Base-by-base conservation (phyloP, 2,329 filamentous ascomycete genomes). In the Penicillium sclerotigenum region DNA sequence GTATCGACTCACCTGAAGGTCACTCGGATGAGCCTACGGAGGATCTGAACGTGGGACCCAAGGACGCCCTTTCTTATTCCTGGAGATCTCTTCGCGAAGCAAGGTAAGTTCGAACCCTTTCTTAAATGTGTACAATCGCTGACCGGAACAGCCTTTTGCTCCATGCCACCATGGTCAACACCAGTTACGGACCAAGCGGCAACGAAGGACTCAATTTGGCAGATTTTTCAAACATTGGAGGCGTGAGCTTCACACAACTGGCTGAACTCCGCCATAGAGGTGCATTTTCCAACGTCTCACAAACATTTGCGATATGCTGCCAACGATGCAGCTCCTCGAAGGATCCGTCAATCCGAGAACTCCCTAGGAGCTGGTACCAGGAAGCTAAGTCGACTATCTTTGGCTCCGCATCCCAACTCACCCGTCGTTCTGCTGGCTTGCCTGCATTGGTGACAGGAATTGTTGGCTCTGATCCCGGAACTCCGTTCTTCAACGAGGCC, bases 51-150 rank as follows among this genome's bases (percentile, higher is more conserved):
- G 82, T 87, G 5, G 88, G 87, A 1, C 80, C 91, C 0, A 97
- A 97, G 69, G 91, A 95, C 65, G 82, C 96, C 18, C 75, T 99
- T 45, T 97, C 93, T 62, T 99, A 94, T 72, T 96, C 91, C 59
- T 99, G 96, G 82, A 85, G 94, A 65, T 90, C 91, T 6, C 80
- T 97, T n/a, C 93, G 96, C 59, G 94, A 99, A 75, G 90, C 92
- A 24, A 96, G 90, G 88, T 91, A 77, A 58, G 75, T 53, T 57
- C 20, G 37, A 14, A 31, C 14, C 1, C 18, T 16, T 31, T 37
- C 16, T 9, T n/a, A 8, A 42, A 24, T 33, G 33, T 31, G 18
- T 14, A 45, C 26, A 9, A 4, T 51, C 59, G 61, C 62, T 72
- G 59, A 71, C 46, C 2, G 5, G n/a, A 11, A 18, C 36, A 94